Evolutionary conservation across 2,329 filamentous ascomycete species (phyloP), one percentile per base, ranked within the genome.

Genomic region (Elsinoe ampelina): DNA sequence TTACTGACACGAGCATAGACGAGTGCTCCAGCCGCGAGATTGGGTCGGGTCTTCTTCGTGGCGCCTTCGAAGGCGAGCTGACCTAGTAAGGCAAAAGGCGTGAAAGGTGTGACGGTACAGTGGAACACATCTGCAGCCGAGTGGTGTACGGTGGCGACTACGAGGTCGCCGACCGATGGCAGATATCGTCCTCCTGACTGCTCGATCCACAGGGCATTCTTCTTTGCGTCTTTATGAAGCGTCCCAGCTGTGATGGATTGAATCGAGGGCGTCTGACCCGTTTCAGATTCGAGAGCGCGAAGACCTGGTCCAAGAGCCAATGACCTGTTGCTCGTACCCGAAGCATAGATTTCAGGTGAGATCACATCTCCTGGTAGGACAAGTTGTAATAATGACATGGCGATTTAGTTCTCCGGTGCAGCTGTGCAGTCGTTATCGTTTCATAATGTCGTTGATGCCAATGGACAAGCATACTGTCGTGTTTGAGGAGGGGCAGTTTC

Each of bases 51-150:
- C 74, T 97, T 97, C 71, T 91, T 93, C 43, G 86, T 89, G 15
- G 90, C 93, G 61, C 84, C 84, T 72, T 97, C 92, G 70, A 98
- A 98, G n/a, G 90, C 83, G 17, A 97, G 79, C 63, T 95, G 87
- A 0, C 88, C 89, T 1, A 97, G 82, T 15, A 87, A 76, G 1
- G 87, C 89, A 59, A 73, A 72, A 0, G 78, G 73, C 5, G 79
- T 80, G 65, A 83, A 75, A 7, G 80, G 78, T 26, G 88, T 86
- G 55, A 97, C 78, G 63, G 80, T 78, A 70, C 90, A 90, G 71
- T 87, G 84, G 77, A 88, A 96, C 68, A 81, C 80, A 64, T 97
- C 93, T 58, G 79, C 77, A 52, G 83, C 80, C 57, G 83, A 85
- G 69, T 85, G 87, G 66, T 87, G 82, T 63, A 97, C 79, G 62